These are phyloP conservation scores for Glycyrrhiza uralensis DNA, from an alignment of 306 rosid genomes.

Conservation along the genomic window DNA sequence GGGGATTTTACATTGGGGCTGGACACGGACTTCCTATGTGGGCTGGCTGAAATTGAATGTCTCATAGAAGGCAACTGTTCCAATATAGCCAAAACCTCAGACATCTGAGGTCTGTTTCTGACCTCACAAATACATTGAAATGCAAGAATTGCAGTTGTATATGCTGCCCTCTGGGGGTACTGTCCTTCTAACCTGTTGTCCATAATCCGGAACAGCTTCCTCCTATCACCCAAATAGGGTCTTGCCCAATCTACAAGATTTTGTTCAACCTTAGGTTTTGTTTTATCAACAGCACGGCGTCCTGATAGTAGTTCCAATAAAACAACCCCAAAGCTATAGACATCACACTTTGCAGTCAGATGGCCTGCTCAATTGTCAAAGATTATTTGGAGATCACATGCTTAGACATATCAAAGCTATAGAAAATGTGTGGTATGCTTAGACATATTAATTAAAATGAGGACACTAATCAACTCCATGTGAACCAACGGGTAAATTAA, in stretches of 20 bases:
- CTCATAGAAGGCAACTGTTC: constrained; percentile 53
- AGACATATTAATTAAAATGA: background rate
- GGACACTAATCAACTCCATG: background rate
- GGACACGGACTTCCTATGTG: constrained; percentile 24
- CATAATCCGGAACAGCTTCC: constrained; percentile 78
- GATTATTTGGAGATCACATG: background rate
- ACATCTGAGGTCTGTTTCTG: constrained; percentile 63
- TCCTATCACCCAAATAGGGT: constrained; percentile 64
- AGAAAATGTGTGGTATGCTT: too few species aligned
- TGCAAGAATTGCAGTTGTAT: constrained; percentile 55
- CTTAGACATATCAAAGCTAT: background rate
- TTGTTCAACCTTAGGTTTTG: constrained; percentile 58
- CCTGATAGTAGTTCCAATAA: constrained; percentile 74
- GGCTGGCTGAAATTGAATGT: constrained; percentile 25
- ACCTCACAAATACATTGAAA: constrained; percentile 60
- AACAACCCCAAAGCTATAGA: constrained; percentile 85
- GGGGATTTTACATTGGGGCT: constrained; percentile 8
- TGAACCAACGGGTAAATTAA: background rate
- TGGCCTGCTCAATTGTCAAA: constrained; percentile 50
- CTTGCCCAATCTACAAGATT: constrained; percentile 77
- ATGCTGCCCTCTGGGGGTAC: constrained; percentile 73
- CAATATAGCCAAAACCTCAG: constrained; percentile 56
- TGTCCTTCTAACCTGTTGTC: constrained; percentile 82
- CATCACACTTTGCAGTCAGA: constrained; percentile 72
- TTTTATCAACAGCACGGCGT: constrained; percentile 60